These are phyloP conservation scores for Colletotrichum paranaense DNA, from an alignment of 2,329 filamentous ascomycete species.

Conservation along the genomic window DNA sequence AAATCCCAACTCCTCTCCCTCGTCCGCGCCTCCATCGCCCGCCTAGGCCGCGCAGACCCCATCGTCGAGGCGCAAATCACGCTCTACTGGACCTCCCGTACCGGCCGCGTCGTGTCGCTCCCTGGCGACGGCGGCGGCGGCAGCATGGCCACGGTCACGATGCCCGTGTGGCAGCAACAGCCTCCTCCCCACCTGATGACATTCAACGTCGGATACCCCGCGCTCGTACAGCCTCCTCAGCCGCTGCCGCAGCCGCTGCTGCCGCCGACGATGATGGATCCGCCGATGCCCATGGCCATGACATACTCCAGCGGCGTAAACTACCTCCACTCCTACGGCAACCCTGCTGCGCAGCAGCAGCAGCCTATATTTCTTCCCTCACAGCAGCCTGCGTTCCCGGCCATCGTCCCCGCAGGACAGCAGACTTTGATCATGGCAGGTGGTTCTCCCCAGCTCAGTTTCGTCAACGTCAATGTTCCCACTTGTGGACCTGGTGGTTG, in stretches of 20 bases:
- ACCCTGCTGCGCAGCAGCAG: background rate
- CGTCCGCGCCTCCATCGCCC: conserved; percentile 1
- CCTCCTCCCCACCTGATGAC: background rate
- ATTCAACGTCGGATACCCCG: background rate
- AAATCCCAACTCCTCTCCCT: conserved; percentile 21
- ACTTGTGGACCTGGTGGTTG: background rate
- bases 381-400: background rate
- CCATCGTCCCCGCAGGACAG: background rate
- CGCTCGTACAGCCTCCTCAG: background rate
- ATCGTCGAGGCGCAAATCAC: conserved; percentile 24
- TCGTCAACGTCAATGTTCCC: conserved; percentile 1
- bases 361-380: background rate
- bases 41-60: conserved; percentile 22
- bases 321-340: conserved; percentile 18
- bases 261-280: background rate
- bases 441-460: background rate
- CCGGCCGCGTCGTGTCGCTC: conserved; percentile 15
- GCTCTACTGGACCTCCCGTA: conserved; percentile 21
- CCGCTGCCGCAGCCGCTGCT: background rate
- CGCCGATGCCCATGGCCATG: conserved; percentile 10
- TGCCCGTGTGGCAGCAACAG: conserved; percentile 14
- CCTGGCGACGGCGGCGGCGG: background rate
- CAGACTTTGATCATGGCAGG: background rate
- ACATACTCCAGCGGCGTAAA: conserved; percentile 24
- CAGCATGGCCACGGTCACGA: background rate